Evolutionary conservation across 768 basidiomycete species (phyloP).

Genomic region (Gymnopilus dilepis): DNA sequence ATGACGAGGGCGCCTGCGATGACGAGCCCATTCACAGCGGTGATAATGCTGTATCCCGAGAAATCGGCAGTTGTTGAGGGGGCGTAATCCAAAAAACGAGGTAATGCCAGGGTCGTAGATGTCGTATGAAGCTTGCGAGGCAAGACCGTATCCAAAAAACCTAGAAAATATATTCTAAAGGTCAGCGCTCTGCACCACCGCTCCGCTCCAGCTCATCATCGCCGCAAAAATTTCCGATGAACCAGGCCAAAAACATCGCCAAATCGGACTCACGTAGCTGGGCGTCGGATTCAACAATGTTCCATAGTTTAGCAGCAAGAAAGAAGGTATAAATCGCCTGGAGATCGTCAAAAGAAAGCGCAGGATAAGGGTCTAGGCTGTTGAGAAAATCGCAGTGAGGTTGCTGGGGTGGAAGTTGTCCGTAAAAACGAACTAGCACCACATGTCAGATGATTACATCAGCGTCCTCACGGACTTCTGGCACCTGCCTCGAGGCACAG

Average conservation of each 20-base stretch:
- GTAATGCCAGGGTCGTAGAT: not conserved
- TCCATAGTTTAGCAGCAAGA: not conserved
- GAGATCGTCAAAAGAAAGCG: not conserved
- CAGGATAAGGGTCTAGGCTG: not conserved
- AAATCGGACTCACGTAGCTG: not conserved
- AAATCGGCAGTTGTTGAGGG: not conserved
- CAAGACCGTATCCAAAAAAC: not conserved
- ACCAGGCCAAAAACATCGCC: not conserved
- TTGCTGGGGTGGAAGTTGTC: slow-evolving; percentile 1
- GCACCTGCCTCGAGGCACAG: slow-evolving; percentile 15
- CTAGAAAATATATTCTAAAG: not conserved
- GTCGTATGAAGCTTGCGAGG: not conserved
- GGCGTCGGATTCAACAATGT: not conserved
- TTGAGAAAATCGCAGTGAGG: not conserved
- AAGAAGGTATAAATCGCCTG: not conserved
- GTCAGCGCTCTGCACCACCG: not conserved
- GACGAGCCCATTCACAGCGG: not conserved
- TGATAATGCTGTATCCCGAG: not conserved
- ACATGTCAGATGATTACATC: slow-evolving; percentile 16
- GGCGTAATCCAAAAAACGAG: not conserved
- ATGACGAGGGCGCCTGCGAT: not conserved
- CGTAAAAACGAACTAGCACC: not conserved
- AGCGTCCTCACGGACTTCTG: slow-evolving; percentile 18
- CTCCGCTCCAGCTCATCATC: slow-evolving; percentile 1
- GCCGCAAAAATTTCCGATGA: not conserved